Conservation (phyloP, 139 green algal species). For the Micromonas pusilla region DNA sequence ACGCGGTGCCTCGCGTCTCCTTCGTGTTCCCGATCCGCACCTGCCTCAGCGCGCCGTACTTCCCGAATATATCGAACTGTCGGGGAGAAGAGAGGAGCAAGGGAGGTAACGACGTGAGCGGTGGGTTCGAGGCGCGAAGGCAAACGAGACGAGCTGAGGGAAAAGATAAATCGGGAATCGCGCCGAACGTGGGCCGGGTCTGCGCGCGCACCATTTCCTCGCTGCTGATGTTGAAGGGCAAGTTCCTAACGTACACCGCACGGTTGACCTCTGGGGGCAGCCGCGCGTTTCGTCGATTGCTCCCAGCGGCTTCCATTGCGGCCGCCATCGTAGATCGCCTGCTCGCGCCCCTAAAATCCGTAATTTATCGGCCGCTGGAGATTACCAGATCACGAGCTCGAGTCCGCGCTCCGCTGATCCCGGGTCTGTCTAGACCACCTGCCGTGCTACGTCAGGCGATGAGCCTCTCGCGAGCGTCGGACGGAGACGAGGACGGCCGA, state of each 20-base stretch:
- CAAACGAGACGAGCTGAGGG: too few species aligned
- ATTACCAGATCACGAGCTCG: too few species aligned
- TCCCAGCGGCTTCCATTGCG: not conserved
- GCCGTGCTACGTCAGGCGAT: too few species aligned
- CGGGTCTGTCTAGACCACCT: too few species aligned
- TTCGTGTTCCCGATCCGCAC: conserved; percentile 62
- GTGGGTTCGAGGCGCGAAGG: too few species aligned
- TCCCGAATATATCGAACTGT: conserved; percentile 22
- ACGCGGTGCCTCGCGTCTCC: conserved; percentile 91
- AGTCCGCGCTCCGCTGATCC: too few species aligned
- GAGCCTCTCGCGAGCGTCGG: too few species aligned
- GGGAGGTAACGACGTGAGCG: too few species aligned
- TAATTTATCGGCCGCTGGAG: not conserved
- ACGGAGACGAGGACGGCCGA: too few species aligned
- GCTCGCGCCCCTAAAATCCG: not conserved
- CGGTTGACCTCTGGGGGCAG: conserved; percentile 52
- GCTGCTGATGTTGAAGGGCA: conserved; percentile 92
- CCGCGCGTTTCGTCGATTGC: conserved; percentile 15
- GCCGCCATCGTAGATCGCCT: not conserved
- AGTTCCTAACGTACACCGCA: conserved; percentile 67
- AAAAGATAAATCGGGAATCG: too few species aligned
- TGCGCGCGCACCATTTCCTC: conserved; percentile 96
- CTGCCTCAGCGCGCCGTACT: conserved; percentile 20
- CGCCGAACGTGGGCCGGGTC: conserved; percentile 95
- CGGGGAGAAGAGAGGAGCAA: too few species aligned